These are phyloP conservation scores for Verticillium isaacii DNA, from an alignment of 2,329 filamentous ascomycete species.

Conservation along the genomic window DNA sequence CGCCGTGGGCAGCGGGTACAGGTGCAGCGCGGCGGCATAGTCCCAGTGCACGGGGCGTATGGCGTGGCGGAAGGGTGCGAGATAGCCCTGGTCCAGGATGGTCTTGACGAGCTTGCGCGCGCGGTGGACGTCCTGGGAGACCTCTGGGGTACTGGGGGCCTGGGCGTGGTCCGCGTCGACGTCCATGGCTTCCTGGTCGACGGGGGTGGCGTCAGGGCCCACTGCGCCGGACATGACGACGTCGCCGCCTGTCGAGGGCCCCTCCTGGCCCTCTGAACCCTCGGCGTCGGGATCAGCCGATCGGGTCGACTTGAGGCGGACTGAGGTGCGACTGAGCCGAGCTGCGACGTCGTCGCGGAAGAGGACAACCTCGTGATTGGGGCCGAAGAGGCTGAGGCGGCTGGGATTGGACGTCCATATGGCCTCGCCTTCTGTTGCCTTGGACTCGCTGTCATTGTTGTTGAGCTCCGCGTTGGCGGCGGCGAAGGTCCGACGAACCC, in stretches of 20 bases:
- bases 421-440: constrained; percentile 56
- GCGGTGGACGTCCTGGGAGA: constrained; percentile 46
- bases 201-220: constrained; percentile 14
- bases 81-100: constrained; percentile 81
- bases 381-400: constrained; percentile 78
- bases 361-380: constrained; percentile 79
- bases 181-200: constrained; percentile 34
- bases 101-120: constrained; percentile 84
- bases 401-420: constrained; percentile 88
- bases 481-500: constrained; percentile 76
- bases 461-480: constrained; percentile 65
- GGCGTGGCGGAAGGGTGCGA: constrained; percentile 80
- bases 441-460: constrained; percentile 36
- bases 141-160: constrained; percentile 6
- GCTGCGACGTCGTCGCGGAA: constrained; percentile 83
- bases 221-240: constrained; percentile 26
- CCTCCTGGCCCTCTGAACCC: constrained; percentile 20
- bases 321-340: constrained; percentile 69
- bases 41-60: constrained; percentile 88
- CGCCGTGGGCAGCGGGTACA: constrained; percentile 85
- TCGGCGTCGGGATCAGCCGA: constrained; percentile 23
- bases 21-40: constrained; percentile 66
- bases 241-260: constrained; percentile 15
- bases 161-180: constrained; percentile 26
- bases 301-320: constrained; percentile 56